These are phyloP conservation scores for Chrysoporthe puriensis DNA, from an alignment of 2,329 filamentous ascomycete genomes.

Conservation along the genomic window DNA sequence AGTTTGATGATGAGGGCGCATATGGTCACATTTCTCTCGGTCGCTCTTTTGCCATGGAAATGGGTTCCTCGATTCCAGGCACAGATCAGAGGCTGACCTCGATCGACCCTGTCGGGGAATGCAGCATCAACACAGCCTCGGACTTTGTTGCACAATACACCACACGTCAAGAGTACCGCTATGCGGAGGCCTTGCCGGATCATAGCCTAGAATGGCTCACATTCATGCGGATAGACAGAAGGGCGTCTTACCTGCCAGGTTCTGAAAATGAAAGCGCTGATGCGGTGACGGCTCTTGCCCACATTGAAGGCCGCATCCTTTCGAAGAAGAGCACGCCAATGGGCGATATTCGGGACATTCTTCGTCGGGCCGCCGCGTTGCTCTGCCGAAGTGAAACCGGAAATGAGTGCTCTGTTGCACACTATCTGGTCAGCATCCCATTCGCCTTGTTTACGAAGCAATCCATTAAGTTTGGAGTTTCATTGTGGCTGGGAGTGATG, in stretches of 20 bases:
- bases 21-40: constrained; percentile 93
- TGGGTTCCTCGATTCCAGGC: constrained; percentile 83
- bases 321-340: constrained; percentile 72
- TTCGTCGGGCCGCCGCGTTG: constrained; percentile 83
- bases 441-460: constrained; percentile 93
- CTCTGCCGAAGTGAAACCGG: constrained; percentile 73
- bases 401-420: constrained; percentile 78
- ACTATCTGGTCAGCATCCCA: constrained; percentile 88
- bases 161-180: constrained; percentile 92
- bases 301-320: constrained; percentile 72
- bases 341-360: constrained; percentile 75
- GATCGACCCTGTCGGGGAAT: constrained; percentile 74
- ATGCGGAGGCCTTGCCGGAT: constrained; percentile 75
- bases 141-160: constrained; percentile 98
- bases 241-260: constrained; percentile 55
- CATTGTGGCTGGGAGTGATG: constrained; percentile 94
- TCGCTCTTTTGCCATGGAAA: constrained; percentile 89
- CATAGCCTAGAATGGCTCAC: constrained; percentile 68
- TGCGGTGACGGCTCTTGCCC: constrained; percentile 67
- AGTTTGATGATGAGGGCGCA: constrained; percentile 87
- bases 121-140: constrained; percentile 85
- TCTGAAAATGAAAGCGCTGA: constrained; percentile 59
- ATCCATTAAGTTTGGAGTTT: constrained; percentile 93
- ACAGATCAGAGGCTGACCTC: constrained; percentile 86
- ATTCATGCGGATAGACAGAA: constrained; percentile 59